Evolutionary conservation across 179 eudicot species (phyloP).

Genomic region (Spinacia oleracea): DNA sequence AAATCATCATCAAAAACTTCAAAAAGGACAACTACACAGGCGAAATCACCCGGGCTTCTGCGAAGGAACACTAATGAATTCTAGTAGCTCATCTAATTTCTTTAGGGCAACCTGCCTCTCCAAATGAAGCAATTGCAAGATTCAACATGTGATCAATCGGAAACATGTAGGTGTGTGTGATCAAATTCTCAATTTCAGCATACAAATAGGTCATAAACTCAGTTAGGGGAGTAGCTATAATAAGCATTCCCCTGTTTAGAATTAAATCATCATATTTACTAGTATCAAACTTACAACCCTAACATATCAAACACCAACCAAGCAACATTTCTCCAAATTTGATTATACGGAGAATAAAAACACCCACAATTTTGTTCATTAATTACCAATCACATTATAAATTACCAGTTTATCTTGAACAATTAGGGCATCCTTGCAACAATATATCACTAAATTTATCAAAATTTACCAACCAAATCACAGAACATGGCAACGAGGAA

Average conservation of each 20-base stretch:
- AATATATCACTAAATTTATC: background rate
- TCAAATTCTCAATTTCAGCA: background rate
- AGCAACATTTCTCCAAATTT: background rate
- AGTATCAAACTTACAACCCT: background rate
- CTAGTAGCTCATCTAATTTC: background rate
- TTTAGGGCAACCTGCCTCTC: background rate
- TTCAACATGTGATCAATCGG: background rate
- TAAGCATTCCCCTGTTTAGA: background rate
- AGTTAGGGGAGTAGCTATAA: background rate
- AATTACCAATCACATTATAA: background rate
- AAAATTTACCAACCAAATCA: background rate
- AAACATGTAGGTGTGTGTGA: background rate
- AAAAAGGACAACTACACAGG: background rate
- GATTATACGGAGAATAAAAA: too few species aligned
- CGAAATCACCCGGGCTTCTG: background rate
- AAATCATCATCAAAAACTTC: background rate
- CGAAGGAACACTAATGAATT: background rate
- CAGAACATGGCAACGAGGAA: background rate
- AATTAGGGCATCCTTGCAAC: background rate
- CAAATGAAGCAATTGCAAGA: background rate
- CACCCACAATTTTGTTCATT: background rate
- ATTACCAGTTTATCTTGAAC: background rate
- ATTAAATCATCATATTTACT: too few species aligned
- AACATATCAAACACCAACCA: background rate
- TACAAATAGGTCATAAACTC: background rate